Evolutionary conservation across 805 yeast genomes (phyloP).

Genomic region (Pichia insulana): DNA sequence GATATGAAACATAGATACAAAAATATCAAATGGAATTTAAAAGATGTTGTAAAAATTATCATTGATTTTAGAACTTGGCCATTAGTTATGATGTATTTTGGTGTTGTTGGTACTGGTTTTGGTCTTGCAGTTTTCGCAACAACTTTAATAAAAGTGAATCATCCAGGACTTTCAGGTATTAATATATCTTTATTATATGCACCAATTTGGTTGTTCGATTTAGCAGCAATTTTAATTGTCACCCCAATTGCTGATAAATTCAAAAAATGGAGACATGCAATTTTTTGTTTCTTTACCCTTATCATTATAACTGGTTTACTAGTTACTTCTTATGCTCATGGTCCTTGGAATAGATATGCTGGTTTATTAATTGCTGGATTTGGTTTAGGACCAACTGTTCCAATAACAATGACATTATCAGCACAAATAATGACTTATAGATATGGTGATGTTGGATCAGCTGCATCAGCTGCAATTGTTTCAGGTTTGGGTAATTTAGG

Average conservation of each 20-base stretch:
- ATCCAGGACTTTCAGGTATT: slow-evolving; percentile 56
- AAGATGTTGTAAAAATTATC: slow-evolving; percentile 46
- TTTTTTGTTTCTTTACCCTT: slow-evolving; percentile 53
- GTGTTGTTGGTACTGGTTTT: slow-evolving; percentile 86
- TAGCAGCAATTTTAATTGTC: slow-evolving; percentile 60
- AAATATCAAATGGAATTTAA: slow-evolving; percentile 45
- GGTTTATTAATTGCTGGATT: slow-evolving; percentile 78
- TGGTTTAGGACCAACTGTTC: slow-evolving; percentile 88
- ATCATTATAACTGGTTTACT: slow-evolving; percentile 69
- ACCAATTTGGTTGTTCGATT: slow-evolving; percentile 85
- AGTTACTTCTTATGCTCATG: slow-evolving; percentile 67
- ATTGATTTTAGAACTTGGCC: slow-evolving; percentile 72
- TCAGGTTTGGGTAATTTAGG: slow-evolving; percentile 86
- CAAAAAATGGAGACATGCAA: slow-evolving; percentile 47
- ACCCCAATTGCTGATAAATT: slow-evolving; percentile 76
- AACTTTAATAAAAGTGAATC: slow-evolving; percentile 57
- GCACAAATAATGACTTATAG: slow-evolving; percentile 62
- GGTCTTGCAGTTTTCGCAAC: slow-evolving; percentile 84
- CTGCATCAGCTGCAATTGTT: slow-evolving; percentile 74
- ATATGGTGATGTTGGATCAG: slow-evolving; percentile 80
- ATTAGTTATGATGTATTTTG: slow-evolving; percentile 77
- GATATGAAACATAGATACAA: slow-evolving; percentile 52
- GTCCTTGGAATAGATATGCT: slow-evolving; percentile 69
- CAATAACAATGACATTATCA: slow-evolving; percentile 77
- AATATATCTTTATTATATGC: slow-evolving; percentile 70